Percentiles rank a stretch among this genome's conserved stretches.
Evolutionary conservation across 164 flowering plant species (phyloP).

Genomic region (Nelumbo lutea): DNA sequence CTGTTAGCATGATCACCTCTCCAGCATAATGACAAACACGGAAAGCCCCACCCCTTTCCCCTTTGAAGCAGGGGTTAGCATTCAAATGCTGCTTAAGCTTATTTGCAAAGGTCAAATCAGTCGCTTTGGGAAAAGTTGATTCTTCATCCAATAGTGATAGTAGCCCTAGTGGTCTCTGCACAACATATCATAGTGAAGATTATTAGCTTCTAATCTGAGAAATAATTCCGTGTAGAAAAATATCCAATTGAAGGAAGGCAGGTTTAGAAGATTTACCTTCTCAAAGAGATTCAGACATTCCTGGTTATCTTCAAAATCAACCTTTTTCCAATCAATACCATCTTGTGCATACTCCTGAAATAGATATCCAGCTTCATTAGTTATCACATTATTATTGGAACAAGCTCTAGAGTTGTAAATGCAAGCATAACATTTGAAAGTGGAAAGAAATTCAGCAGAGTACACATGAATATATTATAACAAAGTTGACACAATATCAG

Average conservation of each 20-base stretch:
- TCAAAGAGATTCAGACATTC: slow-evolving; percentile 84
- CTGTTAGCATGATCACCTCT: slow-evolving; percentile 50
- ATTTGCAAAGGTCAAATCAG: slow-evolving; percentile 75
- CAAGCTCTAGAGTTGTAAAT: neutral
- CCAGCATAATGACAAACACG: slow-evolving; percentile 75
- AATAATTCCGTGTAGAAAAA: neutral
- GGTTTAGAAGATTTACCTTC: slow-evolving; percentile 47
- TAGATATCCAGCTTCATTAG: neutral
- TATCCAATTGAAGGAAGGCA: neutral
- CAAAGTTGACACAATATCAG: no score
- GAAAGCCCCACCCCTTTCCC: slow-evolving; percentile 62
- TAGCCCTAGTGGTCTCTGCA: slow-evolving; percentile 87
- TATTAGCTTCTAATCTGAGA: neutral
- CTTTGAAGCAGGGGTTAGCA: slow-evolving; percentile 61
- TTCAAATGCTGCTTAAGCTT: slow-evolving; percentile 78
- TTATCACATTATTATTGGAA: neutral
- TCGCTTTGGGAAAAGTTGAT: slow-evolving; percentile 64
- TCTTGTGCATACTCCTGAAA: slow-evolving; percentile 28
- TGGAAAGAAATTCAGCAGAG: no score
- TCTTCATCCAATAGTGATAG: slow-evolving; percentile 85
- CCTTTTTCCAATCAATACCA: slow-evolving; percentile 63
- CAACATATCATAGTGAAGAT: slow-evolving; percentile 3
- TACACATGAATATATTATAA: no score
- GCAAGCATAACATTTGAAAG: no score
- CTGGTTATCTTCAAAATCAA: slow-evolving; percentile 85